Evolutionary conservation across 1,139 yeast genomes (phyloP).

Genomic region (Sugiyamaella xylanicola): DNA sequence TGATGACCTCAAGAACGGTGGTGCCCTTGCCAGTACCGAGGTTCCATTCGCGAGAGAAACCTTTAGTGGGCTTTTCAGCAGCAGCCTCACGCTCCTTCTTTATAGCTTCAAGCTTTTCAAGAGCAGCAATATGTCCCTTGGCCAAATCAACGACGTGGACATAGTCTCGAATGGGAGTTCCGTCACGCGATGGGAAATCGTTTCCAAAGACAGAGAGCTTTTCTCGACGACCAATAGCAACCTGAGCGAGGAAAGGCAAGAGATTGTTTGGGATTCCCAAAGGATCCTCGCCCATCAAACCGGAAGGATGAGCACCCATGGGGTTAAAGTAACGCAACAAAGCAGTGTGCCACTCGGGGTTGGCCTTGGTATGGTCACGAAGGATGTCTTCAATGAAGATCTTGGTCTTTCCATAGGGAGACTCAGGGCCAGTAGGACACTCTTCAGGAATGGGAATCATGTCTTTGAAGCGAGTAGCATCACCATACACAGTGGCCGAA

Average conservation of each 20-base stretch:
- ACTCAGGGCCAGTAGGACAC: slow-evolving; percentile 75
- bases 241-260: slow-evolving; percentile 75
- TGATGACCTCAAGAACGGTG: slow-evolving; percentile 71
- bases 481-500: slow-evolving; percentile 85
- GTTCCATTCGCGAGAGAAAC: slow-evolving; percentile 77
- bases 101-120: slow-evolving; percentile 56
- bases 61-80: slow-evolving; percentile 40
- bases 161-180: slow-evolving; percentile 82
- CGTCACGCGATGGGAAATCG: slow-evolving; percentile 71
- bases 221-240: slow-evolving; percentile 71
- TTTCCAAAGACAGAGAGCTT: slow-evolving; percentile 66
- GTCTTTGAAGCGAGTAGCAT: slow-evolving; percentile 69
- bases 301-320: slow-evolving; percentile 84
- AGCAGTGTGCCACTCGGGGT: slow-evolving; percentile 60
- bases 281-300: slow-evolving; percentile 79
- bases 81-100: slow-evolving; percentile 31
- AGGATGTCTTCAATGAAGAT: slow-evolving; percentile 64
- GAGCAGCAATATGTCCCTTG: slow-evolving; percentile 75
- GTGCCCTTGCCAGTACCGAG: slow-evolving; percentile 80
- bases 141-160: slow-evolving; percentile 83
- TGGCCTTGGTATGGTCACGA: slow-evolving; percentile 57
- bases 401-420: slow-evolving; percentile 79
- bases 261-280: slow-evolving; percentile 75
- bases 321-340: slow-evolving; percentile 78
- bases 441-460: slow-evolving; percentile 82